Evolutionary conservation across 768 basidiomycete genomes (phyloP).

Genomic region (Pleurotus citrinopileatus): DNA sequence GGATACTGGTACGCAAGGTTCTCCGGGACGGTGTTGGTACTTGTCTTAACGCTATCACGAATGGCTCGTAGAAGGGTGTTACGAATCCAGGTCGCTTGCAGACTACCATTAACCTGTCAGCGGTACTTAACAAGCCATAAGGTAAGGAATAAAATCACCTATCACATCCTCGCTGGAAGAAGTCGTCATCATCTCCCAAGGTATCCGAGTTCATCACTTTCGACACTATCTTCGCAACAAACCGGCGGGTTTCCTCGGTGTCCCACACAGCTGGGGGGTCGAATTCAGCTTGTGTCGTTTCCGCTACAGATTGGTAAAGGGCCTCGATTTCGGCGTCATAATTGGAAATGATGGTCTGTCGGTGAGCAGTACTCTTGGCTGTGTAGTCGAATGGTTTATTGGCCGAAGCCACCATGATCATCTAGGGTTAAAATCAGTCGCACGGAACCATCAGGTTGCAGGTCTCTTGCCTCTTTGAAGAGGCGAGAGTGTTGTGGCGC

Average conservation of each 20-base stretch:
- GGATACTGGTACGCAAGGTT: constrained; percentile 10
- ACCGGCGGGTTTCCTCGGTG: constrained; percentile 19
- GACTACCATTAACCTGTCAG: no score
- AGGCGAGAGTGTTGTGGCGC: constrained; percentile 39
- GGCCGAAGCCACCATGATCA: constrained; percentile 32
- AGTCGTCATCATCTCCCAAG: constrained; percentile 25
- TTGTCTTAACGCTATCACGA: background rate
- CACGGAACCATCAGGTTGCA: no score
- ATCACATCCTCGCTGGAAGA: constrained; percentile 36
- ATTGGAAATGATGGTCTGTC: constrained; percentile 30
- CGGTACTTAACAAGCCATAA: no score
- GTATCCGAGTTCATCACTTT: constrained; percentile 23
- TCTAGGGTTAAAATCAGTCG: constrained; percentile 19
- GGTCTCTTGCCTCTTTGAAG: constrained; percentile 33
- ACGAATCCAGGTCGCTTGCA: constrained; percentile 9
- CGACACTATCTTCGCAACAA: constrained; percentile 29
- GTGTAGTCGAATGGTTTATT: constrained; percentile 36
- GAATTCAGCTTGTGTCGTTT: constrained; percentile 22
- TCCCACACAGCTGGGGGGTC: constrained; percentile 25
- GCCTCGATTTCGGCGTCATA: constrained; percentile 36
- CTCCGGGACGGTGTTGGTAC: constrained; percentile 16
- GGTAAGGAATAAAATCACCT: no score
- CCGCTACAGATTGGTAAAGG: constrained; percentile 28
- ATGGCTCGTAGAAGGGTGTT: constrained; percentile 7
- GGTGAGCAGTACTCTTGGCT: constrained; percentile 29